A percentile compares a stretch with the other conserved stretches of the same genome.
phyloP scores from a whole-genome alignment of 148 eudicot species.

The Rhododendron kiyosumense region DNA sequence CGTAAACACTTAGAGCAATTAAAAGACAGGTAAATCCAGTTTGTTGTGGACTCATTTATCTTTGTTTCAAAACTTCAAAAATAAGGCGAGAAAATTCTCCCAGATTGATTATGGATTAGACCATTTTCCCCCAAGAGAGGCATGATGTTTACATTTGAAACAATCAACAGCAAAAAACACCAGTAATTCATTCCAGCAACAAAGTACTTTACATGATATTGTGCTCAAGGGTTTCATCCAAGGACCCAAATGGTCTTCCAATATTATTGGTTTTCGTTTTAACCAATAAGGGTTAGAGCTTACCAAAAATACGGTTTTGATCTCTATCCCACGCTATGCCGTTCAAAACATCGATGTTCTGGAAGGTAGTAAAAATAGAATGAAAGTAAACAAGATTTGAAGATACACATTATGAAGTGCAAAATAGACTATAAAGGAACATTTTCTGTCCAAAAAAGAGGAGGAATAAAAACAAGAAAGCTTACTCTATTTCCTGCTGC shows the following conservation, averaged over 20 bases:
- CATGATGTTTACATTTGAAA: background rate
- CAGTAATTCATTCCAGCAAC: background rate
- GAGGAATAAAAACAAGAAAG: background rate
- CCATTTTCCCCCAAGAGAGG: background rate
- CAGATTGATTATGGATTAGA: background rate
- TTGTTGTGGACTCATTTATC: background rate
- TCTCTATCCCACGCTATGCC: constrained; percentile 95
- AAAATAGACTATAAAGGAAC: background rate
- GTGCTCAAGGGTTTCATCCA: background rate
- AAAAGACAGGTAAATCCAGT: background rate
- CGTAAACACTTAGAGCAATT: background rate
- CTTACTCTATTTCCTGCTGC: constrained; percentile 49
- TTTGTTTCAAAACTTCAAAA: background rate
- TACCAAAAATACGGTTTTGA: constrained; percentile 67
- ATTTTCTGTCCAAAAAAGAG: background rate
- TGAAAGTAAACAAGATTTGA: background rate
- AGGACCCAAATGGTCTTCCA: background rate
- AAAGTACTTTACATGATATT: background rate
- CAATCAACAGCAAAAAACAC: background rate
- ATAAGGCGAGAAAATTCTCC: background rate
- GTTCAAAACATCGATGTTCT: constrained; percentile 80
- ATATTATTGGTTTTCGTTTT: background rate
- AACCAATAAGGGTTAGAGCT: constrained; percentile 16
- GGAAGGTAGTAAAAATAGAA: constrained; percentile 14
- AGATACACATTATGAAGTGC: background rate